Conservation (phyloP, 805 yeast species). For the Yamadazyma insecticola region DNA sequence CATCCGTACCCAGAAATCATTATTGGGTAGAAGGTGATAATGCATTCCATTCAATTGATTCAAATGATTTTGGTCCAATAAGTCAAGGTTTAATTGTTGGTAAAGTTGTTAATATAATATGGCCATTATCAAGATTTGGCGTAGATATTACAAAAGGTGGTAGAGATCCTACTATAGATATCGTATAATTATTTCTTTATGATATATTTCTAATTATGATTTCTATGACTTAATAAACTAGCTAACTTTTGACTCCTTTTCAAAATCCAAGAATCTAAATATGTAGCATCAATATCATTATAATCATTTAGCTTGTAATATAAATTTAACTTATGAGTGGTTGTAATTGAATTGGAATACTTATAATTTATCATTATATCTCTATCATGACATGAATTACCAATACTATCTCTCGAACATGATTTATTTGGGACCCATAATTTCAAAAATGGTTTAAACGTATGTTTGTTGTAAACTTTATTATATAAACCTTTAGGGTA, state of each 20-base stretch:
- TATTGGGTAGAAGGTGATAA: constrained; percentile 96
- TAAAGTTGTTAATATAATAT: constrained; percentile 61
- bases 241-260: not conserved
- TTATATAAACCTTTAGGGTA: constrained; percentile 21
- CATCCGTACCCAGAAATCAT: constrained; percentile 71
- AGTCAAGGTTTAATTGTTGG: constrained; percentile 79
- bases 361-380: constrained; percentile 17
- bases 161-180: constrained; percentile 15
- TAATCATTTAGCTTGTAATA: constrained; percentile 4
- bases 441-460: constrained; percentile 22
- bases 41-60: constrained; percentile 69
- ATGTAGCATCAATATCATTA: constrained; percentile 1
- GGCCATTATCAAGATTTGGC: constrained; percentile 50
- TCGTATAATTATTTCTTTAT: not conserved
- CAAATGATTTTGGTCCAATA: constrained; percentile 85
- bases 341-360: constrained; percentile 13
- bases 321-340: constrained; percentile 14
- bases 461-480: constrained; percentile 16
- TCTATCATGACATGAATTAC: constrained; percentile 21
- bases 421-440: constrained; percentile 23
- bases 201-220: not conserved
- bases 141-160: constrained; percentile 20
- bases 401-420: constrained; percentile 19
- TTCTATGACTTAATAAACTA: too few species aligned
- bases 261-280: constrained; percentile 9